Evolutionary conservation across 2,329 filamentous ascomycete genomes (phyloP), one percentile per base, ranked within the genome.

Genomic region (Elsinoe necatrix): DNA sequence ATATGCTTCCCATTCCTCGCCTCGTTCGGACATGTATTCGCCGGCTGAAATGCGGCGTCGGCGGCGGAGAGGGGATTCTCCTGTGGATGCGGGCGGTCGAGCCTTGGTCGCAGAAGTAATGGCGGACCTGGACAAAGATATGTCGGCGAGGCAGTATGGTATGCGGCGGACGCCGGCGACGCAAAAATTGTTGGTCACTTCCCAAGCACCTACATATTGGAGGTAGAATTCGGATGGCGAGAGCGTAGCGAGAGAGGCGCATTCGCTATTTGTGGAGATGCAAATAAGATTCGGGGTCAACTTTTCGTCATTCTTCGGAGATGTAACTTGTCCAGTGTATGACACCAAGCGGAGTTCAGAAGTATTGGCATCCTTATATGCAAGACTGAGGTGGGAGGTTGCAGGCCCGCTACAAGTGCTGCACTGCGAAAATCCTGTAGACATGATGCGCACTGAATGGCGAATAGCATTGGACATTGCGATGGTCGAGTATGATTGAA

Each of bases 121-220:
- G 11, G 67, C 68, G 59, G 59, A 62, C 21, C 64, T 62, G 35
- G 63, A 68, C 16, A 63, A 67, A 27, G 64, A 63, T 12, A 62
- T 68, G 41, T 39, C 57, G 29, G 42, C 52, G 43, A 37, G 66
- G 66, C 6, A 62, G 47, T 58, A 64, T 63, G 18, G 67, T 39
- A 60, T 52, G 63, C 63, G 60, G 27, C 85, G 75, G 11, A 89
- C 73, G 0, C 86, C 86, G 0, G 87, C 72, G 8, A 87, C 72
- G 56, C 79, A 80, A 0, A 83, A 81, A 29, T 77, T 78, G 0
- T 77, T 74, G 5, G 87, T 73, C 1, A 80, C 73, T 59, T 84
- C 80, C 85, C 85, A 89, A 0, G 72, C 67, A 0, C 86, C 86
- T 0, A 84, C 83, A 35, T 84, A 78, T n/a, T 75, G 69, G 6